A percentile compares a stretch with the other conserved stretches of the same genome.
Evolutionary conservation across 805 yeast genomes (phyloP).

Genomic region (Suhomyces kilbournensis): DNA sequence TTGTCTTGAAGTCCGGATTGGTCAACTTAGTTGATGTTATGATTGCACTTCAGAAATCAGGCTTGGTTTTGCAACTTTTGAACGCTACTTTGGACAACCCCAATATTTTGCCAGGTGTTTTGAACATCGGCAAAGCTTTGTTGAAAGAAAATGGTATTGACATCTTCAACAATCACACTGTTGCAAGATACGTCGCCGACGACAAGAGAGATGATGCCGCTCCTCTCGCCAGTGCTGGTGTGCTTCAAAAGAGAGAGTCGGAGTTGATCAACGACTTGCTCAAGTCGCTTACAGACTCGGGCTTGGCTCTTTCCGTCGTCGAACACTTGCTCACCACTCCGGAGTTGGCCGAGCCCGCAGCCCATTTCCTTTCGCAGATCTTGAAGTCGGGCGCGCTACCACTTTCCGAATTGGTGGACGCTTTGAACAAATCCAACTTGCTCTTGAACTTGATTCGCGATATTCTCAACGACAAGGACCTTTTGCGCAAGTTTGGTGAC

Average conservation of each 20-base stretch:
- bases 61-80: slow-evolving; percentile 20
- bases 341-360: slow-evolving; percentile 24
- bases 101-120: slow-evolving; percentile 21
- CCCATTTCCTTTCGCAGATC: slow-evolving; percentile 21
- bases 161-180: slow-evolving; percentile 9
- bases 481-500: slow-evolving; percentile 16
- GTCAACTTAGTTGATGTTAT: slow-evolving; percentile 22
- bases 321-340: slow-evolving; percentile 25
- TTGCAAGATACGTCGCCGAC: not conserved
- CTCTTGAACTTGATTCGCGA: slow-evolving; percentile 14
- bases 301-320: slow-evolving; percentile 21
- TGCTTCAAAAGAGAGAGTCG: slow-evolving; percentile 17
- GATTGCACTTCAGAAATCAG: slow-evolving; percentile 24
- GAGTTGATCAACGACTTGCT: slow-evolving; percentile 17
- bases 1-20: slow-evolving; percentile 16
- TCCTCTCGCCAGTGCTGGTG: not conserved
- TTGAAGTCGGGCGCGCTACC: slow-evolving; percentile 23
- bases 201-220: not conserved
- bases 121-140: slow-evolving; percentile 20
- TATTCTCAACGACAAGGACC: slow-evolving; percentile 18
- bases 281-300: slow-evolving; percentile 22
- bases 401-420: slow-evolving; percentile 16
- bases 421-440: slow-evolving; percentile 20
- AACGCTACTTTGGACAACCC: slow-evolving; percentile 23
- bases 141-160: slow-evolving; percentile 18